Evolutionary conservation across 2,329 filamentous ascomycete species (phyloP), one percentile per base, ranked within the genome.

Genomic region (Exophiala xenobiotica): DNA sequence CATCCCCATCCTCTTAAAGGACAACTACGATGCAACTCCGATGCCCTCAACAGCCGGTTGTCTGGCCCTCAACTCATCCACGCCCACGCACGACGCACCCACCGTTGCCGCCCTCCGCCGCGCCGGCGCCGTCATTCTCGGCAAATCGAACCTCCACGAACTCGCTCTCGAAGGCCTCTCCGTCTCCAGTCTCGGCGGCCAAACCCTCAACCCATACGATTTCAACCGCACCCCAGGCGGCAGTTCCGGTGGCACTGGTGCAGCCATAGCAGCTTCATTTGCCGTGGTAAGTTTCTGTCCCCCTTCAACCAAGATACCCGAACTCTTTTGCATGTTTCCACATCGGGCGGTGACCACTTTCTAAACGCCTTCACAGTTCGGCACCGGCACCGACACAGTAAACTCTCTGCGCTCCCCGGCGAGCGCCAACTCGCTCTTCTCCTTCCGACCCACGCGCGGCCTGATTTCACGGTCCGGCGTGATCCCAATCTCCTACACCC

Each of bases 201-300:
- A 87, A 65, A 85, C 82, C 0, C 64, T 80, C 54, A 86, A 86
- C 63, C 82, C 83, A 0, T 88, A 89, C 58, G 83, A 88, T 63
- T 65, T 70, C 1, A 75, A 74, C 0, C 77, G 86, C n/a, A 86
- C 83, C 0, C 82, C 65, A 2, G 63, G 63, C 6, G 67, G 68
- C 9, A 68, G 67, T 24, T 68, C 67, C n/a, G 60, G 65, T 11
- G 67, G 68, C 11, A 67, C 65, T 8, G 67, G 64, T 6, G 63
- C 67, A 12, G 62, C 59, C 14, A 60, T 69, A 7, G 61, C 63
- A 9, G 65, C 66, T 23, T 66, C 66, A 18, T 68, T 66, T 47
- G 57, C 64, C 0, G 66, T 67, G 3, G n/a, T n/a, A n/a, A n/a
- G n/a, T n/a, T n/a, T n/a, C n/a, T n/a, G n/a, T n/a, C n/a, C n/a